A percentile compares a stretch with the other conserved stretches of the same genome.
These are phyloP conservation scores for Russula abietina DNA, from an alignment of 768 basidiomycete species.

Conservation along the genomic window DNA sequence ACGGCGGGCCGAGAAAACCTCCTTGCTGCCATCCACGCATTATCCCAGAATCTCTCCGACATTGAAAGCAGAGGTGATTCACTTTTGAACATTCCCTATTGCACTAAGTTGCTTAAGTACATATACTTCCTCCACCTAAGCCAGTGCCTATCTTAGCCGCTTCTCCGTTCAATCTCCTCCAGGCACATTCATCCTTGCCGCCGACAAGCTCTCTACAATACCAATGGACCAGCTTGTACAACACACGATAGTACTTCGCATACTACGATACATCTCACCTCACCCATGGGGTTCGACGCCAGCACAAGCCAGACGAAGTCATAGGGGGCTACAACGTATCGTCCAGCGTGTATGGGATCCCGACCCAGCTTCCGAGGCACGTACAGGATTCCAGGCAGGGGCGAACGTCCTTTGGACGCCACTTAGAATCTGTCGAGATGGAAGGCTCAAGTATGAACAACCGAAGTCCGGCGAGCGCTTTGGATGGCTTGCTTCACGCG, in stretches of 20 bases:
- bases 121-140: background rate
- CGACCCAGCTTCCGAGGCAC: constrained; percentile 28
- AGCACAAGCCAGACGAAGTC: constrained; percentile 54
- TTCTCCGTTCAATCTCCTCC: constrained; percentile 25
- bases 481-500: constrained; percentile 61
- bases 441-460: background rate
- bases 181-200: constrained; percentile 31
- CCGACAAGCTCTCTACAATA: constrained; percentile 10
- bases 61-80: constrained; percentile 19
- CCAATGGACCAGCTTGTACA: constrained; percentile 25
- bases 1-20: constrained; percentile 16
- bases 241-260: constrained; percentile 32
- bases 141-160: constrained; percentile 19
- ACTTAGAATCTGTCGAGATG: constrained; percentile 11
- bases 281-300: constrained; percentile 68
- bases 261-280: constrained; percentile 66
- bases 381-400: constrained; percentile 24
- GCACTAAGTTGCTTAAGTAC: background rate
- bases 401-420: constrained; percentile 23
- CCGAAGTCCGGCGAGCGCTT: constrained; percentile 29
- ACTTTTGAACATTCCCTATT: background rate
- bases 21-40: constrained; percentile 4
- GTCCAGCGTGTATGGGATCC: constrained; percentile 43
- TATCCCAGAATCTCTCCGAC: constrained; percentile 15
- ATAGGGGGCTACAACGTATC: constrained; percentile 43